Evolutionary conservation across 1,139 yeast genomes (phyloP).

Genomic region (Hansenula sp.): DNA sequence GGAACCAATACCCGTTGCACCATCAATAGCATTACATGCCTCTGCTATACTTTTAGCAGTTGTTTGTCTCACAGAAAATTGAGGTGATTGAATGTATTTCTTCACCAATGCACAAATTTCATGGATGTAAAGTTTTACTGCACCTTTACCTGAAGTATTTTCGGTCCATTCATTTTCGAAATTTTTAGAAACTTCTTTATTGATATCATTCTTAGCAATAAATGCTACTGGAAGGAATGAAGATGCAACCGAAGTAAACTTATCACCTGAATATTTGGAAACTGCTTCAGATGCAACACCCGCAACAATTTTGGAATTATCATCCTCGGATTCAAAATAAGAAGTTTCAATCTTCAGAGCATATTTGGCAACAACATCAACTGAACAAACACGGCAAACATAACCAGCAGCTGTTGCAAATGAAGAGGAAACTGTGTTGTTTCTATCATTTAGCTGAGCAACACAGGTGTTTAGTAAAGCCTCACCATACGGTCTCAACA

Average conservation of each 20-base stretch:
- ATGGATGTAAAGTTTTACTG: slow-evolving; percentile 64
- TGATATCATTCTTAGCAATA: slow-evolving; percentile 70
- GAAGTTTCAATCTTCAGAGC: slow-evolving; percentile 46
- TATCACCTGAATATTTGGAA: slow-evolving; percentile 67
- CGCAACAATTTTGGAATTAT: slow-evolving; percentile 46
- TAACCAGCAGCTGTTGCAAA: slow-evolving; percentile 84
- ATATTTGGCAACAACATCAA: slow-evolving; percentile 52
- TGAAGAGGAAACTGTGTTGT: slow-evolving; percentile 68
- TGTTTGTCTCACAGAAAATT: slow-evolving; percentile 64
- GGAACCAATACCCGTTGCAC: slow-evolving; percentile 29
- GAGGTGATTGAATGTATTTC: slow-evolving; percentile 49
- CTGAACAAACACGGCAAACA: slow-evolving; percentile 58
- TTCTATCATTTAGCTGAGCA: slow-evolving; percentile 63
- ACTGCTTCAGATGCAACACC: slow-evolving; percentile 66
- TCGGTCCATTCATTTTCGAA: slow-evolving; percentile 79
- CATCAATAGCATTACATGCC: slow-evolving; percentile 42
- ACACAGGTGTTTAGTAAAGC: slow-evolving; percentile 53
- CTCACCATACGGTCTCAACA: slow-evolving; percentile 60
- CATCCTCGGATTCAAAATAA: slow-evolving; percentile 58
- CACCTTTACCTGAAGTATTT: slow-evolving; percentile 68
- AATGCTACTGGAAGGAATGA: slow-evolving; percentile 76
- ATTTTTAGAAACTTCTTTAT: slow-evolving; percentile 37
- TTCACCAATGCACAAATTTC: slow-evolving; percentile 62
- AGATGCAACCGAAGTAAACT: slow-evolving; percentile 58
- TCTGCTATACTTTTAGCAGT: slow-evolving; percentile 70